Percentiles rank a stretch among this genome's conserved stretches.
phyloP scores from a whole-genome alignment of 78 protist genomes.

The Dictyostelium firmibasis region DNA sequence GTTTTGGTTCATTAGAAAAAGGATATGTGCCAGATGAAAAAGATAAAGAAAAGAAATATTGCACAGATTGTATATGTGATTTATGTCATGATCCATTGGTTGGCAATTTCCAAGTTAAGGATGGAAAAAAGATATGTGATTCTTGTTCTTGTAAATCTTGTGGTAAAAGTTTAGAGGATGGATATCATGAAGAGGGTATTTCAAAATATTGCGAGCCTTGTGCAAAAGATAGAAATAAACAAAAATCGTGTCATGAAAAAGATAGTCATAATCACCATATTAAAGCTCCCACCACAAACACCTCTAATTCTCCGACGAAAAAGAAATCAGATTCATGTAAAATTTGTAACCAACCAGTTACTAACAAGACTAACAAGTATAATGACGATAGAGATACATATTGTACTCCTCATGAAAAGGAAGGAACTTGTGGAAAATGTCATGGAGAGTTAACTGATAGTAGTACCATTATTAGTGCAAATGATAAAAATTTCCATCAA shows the following conservation, averaged over 20 bases:
- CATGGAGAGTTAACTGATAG: slow-evolving; percentile 18
- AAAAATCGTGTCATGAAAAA: not conserved
- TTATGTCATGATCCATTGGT: slow-evolving; percentile 40
- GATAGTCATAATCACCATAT: not conserved
- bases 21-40: slow-evolving; percentile 65
- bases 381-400: slow-evolving; percentile 42
- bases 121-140: slow-evolving; percentile 64
- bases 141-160: slow-evolving; percentile 30
- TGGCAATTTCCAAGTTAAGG: not conserved
- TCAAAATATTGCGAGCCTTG: slow-evolving; percentile 61
- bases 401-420: slow-evolving; percentile 65
- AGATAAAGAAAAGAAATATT: slow-evolving; percentile 25
- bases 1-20: slow-evolving; percentile 56
- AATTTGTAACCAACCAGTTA: slow-evolving; percentile 29
- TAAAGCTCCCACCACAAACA: not conserved
- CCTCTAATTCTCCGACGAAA: not conserved
- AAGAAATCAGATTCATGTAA: slow-evolving; percentile 27
- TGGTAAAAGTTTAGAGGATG: slow-evolving; percentile 37
- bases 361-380: slow-evolving; percentile 1
- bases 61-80: slow-evolving; percentile 68
- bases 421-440: slow-evolving; percentile 56
- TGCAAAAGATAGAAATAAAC: not conserved
- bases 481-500: slow-evolving; percentile 47
- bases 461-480: slow-evolving; percentile 1
- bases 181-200: slow-evolving; percentile 48